phyloP scores from a whole-genome alignment of 805 yeast species.

The Kuraishia ogatae region DNA sequence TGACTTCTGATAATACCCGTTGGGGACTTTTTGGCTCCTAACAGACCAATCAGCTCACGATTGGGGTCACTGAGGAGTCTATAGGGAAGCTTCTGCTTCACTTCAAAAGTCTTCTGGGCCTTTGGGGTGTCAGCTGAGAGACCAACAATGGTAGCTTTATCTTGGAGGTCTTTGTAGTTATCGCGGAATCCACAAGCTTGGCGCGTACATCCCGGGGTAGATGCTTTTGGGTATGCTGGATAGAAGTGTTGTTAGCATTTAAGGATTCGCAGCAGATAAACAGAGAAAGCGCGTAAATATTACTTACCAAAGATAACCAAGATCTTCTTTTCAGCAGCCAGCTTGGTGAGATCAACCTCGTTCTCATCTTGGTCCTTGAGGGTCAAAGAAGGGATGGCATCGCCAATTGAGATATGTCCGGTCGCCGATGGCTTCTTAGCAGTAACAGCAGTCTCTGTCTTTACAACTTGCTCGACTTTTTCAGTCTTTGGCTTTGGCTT shows the following conservation, averaged over 20 bases:
- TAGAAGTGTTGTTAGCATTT: neutral
- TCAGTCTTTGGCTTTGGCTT: neutral
- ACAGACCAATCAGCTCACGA: constrained; percentile 52
- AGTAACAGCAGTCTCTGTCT: neutral
- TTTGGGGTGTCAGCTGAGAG: constrained; percentile 75
- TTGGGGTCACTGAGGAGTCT: constrained; percentile 71
- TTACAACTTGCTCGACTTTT: neutral
- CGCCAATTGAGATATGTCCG: constrained; percentile 34
- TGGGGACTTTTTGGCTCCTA: constrained; percentile 82
- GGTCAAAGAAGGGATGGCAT: constrained; percentile 53
- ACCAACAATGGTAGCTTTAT: constrained; percentile 63
- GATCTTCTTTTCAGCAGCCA: constrained; percentile 25
- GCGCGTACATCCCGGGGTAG: constrained; percentile 94
- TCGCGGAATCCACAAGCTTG: constrained; percentile 88
- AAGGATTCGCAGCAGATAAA: too few relatives aligned
- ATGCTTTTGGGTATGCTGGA: constrained; percentile 78
- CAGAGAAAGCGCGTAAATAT: too few relatives aligned
- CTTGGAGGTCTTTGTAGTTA: constrained; percentile 42
- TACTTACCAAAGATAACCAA: constrained; percentile 36
- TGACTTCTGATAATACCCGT: constrained; percentile 81
- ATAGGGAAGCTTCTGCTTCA: constrained; percentile 66
- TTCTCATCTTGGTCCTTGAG: constrained; percentile 52
- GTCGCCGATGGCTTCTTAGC: neutral
- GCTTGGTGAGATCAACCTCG: constrained; percentile 14
- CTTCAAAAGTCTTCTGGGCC: constrained; percentile 68